These are phyloP conservation scores for Pichia heedii DNA, from an alignment of 805 yeast genomes.

Conservation along the genomic window DNA sequence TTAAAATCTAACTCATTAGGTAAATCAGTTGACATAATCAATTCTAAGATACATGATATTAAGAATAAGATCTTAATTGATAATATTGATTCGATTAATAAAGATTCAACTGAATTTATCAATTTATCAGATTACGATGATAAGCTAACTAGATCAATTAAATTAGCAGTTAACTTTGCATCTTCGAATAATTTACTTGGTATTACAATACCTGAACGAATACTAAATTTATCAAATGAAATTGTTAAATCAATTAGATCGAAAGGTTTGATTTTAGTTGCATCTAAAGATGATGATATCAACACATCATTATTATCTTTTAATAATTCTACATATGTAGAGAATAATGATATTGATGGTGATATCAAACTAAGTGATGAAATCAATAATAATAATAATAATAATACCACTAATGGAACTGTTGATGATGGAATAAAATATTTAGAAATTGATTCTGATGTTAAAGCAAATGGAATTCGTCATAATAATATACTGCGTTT, in stretches of 20 bases:
- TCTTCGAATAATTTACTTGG: conserved; percentile 79
- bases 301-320: background rate
- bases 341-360: background rate
- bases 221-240: conserved; percentile 67
- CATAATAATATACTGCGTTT: conserved; percentile 57
- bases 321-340: background rate
- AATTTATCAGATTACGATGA: conserved; percentile 30
- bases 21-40: background rate
- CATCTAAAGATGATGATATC: conserved; percentile 18
- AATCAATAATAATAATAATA: background rate
- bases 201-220: conserved; percentile 60
- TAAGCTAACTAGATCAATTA: conserved; percentile 55
- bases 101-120: conserved; percentile 26
- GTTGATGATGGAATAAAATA: conserved; percentile 12
- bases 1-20: conserved; percentile 4
- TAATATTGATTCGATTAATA: conserved; percentile 28
- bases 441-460: conserved; percentile 20
- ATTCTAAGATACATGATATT: background rate
- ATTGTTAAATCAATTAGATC: conserved; percentile 66
- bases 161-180: conserved; percentile 77
- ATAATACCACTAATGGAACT: conserved; percentile 16
- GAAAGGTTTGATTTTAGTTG: conserved; percentile 78
- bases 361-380: too few species aligned
- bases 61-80: conserved; percentile 23
- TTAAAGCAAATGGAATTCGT: conserved; percentile 53